phyloP scores from a whole-genome alignment of 2,329 filamentous ascomycete species.

The Fusarium pilosicola region DNA sequence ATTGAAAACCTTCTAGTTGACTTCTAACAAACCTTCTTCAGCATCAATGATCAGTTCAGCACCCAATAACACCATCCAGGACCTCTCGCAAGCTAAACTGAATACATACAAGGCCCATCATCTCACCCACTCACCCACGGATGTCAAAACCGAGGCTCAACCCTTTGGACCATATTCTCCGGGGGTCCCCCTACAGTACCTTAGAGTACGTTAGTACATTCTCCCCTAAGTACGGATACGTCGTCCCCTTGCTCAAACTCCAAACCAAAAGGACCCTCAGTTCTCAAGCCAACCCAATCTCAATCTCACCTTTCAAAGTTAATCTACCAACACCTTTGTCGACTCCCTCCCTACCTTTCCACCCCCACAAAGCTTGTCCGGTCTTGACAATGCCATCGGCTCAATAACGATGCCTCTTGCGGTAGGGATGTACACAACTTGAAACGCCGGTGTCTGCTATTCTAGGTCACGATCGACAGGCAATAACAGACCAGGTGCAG shows the following conservation, averaged over 20 bases:
- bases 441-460: slow-evolving; percentile 49
- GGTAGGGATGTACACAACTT: slow-evolving; percentile 47
- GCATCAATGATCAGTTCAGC: not conserved
- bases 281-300: slow-evolving; percentile 23
- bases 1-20: slow-evolving; percentile 19
- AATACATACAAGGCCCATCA: not conserved
- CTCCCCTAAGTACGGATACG: not conserved
- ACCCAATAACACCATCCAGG: not conserved
- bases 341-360: slow-evolving; percentile 13
- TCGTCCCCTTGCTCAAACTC: not conserved
- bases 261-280: slow-evolving; percentile 14
- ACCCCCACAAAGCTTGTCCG: slow-evolving; percentile 52
- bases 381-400: slow-evolving; percentile 49
- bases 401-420: slow-evolving; percentile 37
- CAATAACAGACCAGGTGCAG: slow-evolving; percentile 17
- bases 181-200: not conserved
- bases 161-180: slow-evolving; percentile 18
- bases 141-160: slow-evolving; percentile 19
- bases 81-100: slow-evolving; percentile 7
- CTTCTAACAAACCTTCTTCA: slow-evolving; percentile 5
- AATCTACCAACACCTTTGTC: slow-evolving; percentile 26
- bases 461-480: slow-evolving; percentile 41
- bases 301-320: slow-evolving; percentile 24
- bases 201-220: too few species aligned
- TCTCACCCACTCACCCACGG: not conserved